Base-by-base conservation (phyloP, 2,329 filamentous ascomycete species). In the Chaetomium sp. region DNA sequence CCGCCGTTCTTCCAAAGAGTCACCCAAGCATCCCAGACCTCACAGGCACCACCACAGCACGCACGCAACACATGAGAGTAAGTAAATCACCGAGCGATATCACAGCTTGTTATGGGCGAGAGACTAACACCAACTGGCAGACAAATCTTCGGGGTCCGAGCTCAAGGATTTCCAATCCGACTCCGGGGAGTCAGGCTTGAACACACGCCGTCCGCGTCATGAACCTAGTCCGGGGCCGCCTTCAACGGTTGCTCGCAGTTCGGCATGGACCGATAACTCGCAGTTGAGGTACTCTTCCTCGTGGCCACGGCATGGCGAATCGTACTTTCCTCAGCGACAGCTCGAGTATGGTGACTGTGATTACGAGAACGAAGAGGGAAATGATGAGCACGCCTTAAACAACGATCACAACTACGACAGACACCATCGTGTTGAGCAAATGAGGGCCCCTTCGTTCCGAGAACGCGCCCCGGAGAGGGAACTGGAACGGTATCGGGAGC, bases 231-330 rank as follows among this genome's bases (percentile, higher is more conserved):
- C 29, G 10, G 56, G 54, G 13, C n/a, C 50, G 21, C n/a, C 50
- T 0, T 33, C 68, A 8, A 38, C 19, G 16, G 33, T 64, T 2
- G 2, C 62, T 25, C 65, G 68, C 16, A 69, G 65, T 47, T 65
- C 65, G 13, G 60, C 67, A 4, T 62, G 66, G 63, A 56, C 25
- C 29, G 60, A 61, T 8, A 25, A 23, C 1, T 35, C 57, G 12
- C 65, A 67, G 21, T 56, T 64, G 9, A 51, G 62, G 25, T 71
- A 68, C 49, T 70, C 70, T 1, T 71, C 70, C 5, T 69, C 70
- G 1, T 69, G 69, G 69, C 69, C 70, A 0, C 49, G 66, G 38
- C 65, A 66, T 23, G 21, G 25, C 25, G 65, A 57, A 3, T 45
- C 57, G 3, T 65, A 62, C 13, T 50, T 64, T 7, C 25, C 49